Percentiles rank a stretch among this genome's conserved stretches.
phyloP scores from a whole-genome alignment of 1,284 basidiomycete species.

The Ceratobasidium sp. region DNA sequence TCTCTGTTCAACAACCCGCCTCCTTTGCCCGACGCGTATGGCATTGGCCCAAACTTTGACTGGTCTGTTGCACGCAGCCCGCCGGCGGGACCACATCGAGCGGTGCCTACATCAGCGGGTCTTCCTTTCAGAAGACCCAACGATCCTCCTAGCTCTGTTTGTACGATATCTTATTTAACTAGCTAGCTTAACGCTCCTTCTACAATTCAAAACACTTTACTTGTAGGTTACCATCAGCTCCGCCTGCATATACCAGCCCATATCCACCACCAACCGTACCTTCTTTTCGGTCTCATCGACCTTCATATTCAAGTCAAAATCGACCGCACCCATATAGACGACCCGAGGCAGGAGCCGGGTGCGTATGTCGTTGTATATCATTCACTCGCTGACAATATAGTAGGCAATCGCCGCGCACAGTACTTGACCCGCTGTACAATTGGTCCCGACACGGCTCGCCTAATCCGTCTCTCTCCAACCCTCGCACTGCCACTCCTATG shows the following conservation, averaged over 20 bases:
- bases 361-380: not conserved
- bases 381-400: not conserved
- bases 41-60: slow-evolving; percentile 13
- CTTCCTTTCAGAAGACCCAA: too few species aligned
- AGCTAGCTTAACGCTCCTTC: too few species aligned
- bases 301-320: not conserved
- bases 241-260: not conserved
- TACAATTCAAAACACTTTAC: not conserved
- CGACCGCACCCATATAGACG: not conserved
- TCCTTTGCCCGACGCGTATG: slow-evolving; percentile 1
- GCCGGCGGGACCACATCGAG: not conserved
- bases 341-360: not conserved
- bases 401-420: not conserved
- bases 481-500: not conserved
- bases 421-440: slow-evolving; percentile 2
- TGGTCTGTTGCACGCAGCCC: not conserved
- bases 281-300: not conserved
- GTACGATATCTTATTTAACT: too few species aligned
- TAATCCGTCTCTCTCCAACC: not conserved
- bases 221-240: not conserved
- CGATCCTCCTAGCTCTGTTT: not conserved
- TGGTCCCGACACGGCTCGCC: not conserved
- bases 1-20: slow-evolving; percentile 11
- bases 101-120: too few species aligned
- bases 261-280: not conserved